Conservation (phyloP, 2,329 filamentous ascomycete species). For the Pseudogymnoascus sp. region DNA sequence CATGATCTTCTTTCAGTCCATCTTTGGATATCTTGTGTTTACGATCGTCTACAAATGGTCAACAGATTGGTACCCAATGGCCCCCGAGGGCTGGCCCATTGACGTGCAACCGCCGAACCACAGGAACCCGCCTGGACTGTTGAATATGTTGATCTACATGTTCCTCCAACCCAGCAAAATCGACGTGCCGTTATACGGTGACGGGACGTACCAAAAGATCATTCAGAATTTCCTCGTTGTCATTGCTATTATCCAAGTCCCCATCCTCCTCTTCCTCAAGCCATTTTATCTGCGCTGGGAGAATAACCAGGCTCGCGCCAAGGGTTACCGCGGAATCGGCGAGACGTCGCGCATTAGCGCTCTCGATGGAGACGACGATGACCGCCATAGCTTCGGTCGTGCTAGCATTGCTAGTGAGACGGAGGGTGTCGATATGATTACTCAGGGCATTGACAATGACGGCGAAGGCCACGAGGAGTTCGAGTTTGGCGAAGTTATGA, state of each 20-base stretch:
- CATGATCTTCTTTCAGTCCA: conserved; percentile 99
- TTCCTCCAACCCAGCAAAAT: conserved; percentile 77
- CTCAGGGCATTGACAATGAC: conserved; percentile 69
- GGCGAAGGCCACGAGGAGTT: conserved; percentile 85
- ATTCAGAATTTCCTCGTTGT: conserved; percentile 75
- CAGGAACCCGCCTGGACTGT: conserved; percentile 67
- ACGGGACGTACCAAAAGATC: conserved; percentile 52
- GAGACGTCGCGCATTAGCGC: conserved; percentile 83
- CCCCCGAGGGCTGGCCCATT: conserved; percentile 28
- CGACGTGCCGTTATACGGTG: conserved; percentile 61
- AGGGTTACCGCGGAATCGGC: conserved; percentile 88
- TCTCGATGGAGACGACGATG: conserved; percentile 77
- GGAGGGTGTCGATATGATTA: conserved; percentile 80
- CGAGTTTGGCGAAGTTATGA: conserved; percentile 95
- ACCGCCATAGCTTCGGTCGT: conserved; percentile 49
- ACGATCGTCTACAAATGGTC: conserved; percentile 97
- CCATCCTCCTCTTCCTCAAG: conserved; percentile 86
- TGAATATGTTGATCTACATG: conserved; percentile 99
- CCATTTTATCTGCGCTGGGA: conserved; percentile 91
- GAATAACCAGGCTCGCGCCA: conserved; percentile 77
- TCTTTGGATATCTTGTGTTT: conserved; percentile 92
- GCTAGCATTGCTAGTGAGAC: conserved; percentile 66
- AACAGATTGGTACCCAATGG: conserved; percentile 64
- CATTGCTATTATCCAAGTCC: conserved; percentile 77
- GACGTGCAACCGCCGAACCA: conserved; percentile 25